Evolutionary conservation across 208 protist species (phyloP).

Genomic region (Leptomonas pyrrhocoris): DNA sequence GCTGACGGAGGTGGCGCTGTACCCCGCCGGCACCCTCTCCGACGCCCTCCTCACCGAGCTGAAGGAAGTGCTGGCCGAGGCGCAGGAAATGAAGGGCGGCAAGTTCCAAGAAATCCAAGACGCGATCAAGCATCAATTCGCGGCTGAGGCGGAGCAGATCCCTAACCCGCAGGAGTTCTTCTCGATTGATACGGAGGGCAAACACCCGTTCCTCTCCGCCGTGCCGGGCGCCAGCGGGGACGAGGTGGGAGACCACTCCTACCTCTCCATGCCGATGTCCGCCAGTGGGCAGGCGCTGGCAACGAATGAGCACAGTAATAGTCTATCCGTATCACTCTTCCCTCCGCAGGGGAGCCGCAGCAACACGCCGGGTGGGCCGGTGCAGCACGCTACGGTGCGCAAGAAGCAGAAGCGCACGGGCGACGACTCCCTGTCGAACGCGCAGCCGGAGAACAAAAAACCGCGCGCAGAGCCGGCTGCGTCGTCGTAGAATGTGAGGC

Average conservation of each 20-base stretch:
- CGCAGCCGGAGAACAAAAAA: slow-evolving; percentile 38
- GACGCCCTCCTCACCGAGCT: slow-evolving; percentile 65
- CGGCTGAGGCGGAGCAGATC: slow-evolving; percentile 56
- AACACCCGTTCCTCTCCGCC: slow-evolving; percentile 70
- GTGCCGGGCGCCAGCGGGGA: slow-evolving; percentile 47
- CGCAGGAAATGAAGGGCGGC: slow-evolving; percentile 77
- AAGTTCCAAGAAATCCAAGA: slow-evolving; percentile 72
- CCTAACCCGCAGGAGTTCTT: slow-evolving; percentile 71
- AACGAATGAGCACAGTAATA: slow-evolving; percentile 59
- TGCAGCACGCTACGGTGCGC: slow-evolving; percentile 62
- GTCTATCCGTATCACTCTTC: slow-evolving; percentile 81
- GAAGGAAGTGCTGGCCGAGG: slow-evolving; percentile 74
- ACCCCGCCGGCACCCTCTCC: slow-evolving; percentile 56
- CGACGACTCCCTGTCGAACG: slow-evolving; percentile 22
- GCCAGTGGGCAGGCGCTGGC: slow-evolving; percentile 53
- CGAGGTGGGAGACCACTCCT: slow-evolving; percentile 47
- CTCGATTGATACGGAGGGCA: slow-evolving; percentile 36
- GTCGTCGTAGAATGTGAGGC: slow-evolving; percentile 18
- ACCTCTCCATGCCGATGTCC: slow-evolving; percentile 80
- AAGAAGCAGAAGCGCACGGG: slow-evolving; percentile 72
- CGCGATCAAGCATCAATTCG: slow-evolving; percentile 76
- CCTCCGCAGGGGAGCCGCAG: slow-evolving; percentile 61
- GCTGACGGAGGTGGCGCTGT: slow-evolving; percentile 61
- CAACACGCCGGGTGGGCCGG: slow-evolving; percentile 36
- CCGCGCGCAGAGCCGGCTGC: slow-evolving; percentile 25